Conservation (phyloP, 2,329 filamentous ascomycete species). For the Scedosporium minutisporum region DNA sequence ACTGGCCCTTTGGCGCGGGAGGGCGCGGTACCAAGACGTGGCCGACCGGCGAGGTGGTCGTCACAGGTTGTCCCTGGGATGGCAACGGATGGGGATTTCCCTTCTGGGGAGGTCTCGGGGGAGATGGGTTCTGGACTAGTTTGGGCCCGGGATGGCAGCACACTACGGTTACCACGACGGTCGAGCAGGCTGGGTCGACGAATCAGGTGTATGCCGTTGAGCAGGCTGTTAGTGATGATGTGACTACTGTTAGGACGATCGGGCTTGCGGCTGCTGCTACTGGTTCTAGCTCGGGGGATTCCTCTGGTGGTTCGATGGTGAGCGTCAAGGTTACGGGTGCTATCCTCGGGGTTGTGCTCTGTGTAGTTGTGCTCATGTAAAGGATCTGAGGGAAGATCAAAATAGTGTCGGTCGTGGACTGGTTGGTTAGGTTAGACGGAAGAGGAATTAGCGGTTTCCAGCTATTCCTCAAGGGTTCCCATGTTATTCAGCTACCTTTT, state of each 20-base stretch:
- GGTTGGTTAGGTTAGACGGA: too few relatives aligned
- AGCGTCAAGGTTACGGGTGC: constrained; percentile 11
- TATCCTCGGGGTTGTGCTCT: constrained; percentile 12
- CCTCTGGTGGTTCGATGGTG: neutral
- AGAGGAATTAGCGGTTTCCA: too few relatives aligned
- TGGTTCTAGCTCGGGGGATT: constrained; percentile 4
- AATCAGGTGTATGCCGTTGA: constrained; percentile 7
- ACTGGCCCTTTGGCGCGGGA: constrained; percentile 8
- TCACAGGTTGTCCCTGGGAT: constrained; percentile 17
- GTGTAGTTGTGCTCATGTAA: constrained; percentile 13
- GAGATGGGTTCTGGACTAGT: constrained; percentile 12
- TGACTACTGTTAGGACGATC: constrained; percentile 13
- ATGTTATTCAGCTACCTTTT: too few relatives aligned
- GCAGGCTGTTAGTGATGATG: constrained; percentile 9
- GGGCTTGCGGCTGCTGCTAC: constrained; percentile 8
- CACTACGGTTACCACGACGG: constrained; percentile 14
- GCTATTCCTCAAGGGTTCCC: too few relatives aligned
- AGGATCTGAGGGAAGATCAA: neutral
- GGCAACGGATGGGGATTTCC: constrained; percentile 13
- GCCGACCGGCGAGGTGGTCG: constrained; percentile 14
- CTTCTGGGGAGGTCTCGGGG: constrained; percentile 14
- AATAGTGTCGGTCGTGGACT: too few relatives aligned
- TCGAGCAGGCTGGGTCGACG: constrained; percentile 3
- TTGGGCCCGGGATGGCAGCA: constrained; percentile 13
- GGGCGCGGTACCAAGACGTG: constrained; percentile 8